These are phyloP conservation scores for Aspergillus costaricaensis DNA, from an alignment of 2,329 filamentous ascomycete genomes.

Conservation along the genomic window DNA sequence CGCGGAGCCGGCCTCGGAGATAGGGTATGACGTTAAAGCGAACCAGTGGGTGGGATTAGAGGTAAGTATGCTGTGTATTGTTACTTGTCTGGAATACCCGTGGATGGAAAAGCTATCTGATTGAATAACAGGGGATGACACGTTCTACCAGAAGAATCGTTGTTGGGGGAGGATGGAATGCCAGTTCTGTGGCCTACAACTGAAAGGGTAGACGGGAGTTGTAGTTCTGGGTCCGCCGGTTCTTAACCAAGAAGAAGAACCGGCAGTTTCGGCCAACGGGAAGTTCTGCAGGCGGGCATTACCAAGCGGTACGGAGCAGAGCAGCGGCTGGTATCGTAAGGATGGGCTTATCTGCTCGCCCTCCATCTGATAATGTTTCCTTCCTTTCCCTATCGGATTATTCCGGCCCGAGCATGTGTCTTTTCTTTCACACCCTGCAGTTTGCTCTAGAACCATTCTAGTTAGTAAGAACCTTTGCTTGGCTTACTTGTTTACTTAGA, in stretches of 20 bases:
- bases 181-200: neutral
- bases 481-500: neutral
- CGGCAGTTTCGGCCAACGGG: constrained; percentile 12
- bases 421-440: too few relatives aligned
- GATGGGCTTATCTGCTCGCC: constrained; percentile 1
- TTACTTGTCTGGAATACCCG: neutral
- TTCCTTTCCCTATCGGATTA: neutral
- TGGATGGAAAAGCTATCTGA: neutral
- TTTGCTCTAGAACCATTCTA: too few relatives aligned
- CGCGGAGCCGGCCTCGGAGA: constrained; percentile 22
- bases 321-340: neutral
- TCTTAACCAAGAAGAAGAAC: neutral
- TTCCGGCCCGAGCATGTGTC: neutral
- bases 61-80: too few relatives aligned
- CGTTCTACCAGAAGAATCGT: neutral
- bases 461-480: neutral
- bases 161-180: too few relatives aligned
- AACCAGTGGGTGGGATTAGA: neutral
- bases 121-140: neutral
- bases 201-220: neutral
- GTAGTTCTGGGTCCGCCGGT: neutral
- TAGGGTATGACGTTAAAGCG: constrained; percentile 13
- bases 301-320: constrained; percentile 6
- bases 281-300: constrained; percentile 11
- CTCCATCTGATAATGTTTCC: constrained; percentile 19